Evolutionary conservation across 768 basidiomycete species (phyloP), one percentile per base, ranked within the genome.

Genomic region (Cytidiella melzeri): DNA sequence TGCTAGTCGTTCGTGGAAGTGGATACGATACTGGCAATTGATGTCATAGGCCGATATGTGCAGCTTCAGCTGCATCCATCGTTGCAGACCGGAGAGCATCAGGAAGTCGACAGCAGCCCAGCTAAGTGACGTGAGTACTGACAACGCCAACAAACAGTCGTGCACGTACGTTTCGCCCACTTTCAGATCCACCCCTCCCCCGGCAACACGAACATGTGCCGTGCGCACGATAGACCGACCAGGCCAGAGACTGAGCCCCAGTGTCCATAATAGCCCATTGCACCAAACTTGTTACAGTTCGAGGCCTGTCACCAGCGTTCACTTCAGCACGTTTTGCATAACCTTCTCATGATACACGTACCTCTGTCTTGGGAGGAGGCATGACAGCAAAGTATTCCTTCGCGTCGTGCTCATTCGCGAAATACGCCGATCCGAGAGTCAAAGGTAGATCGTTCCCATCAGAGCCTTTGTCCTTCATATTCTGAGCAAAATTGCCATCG

Each of bases 31-130:
- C 34, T 65, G 60, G 38, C 61, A 64, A 19, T 51, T 51, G 42
- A 64, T 64, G 51, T 64, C 64, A 43, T 65, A 65, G 5, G 28
- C 47, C 10, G 49, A 18, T 13, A 54, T 36, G 24, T 41, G 36
- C 43, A 58, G 24, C 39, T 11, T 5, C 15, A 55, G 39, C 21
- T 36, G 13, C 38, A 49, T 37, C 50, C 52, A 55, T 3, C 3
- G 41, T 25, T 48, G 51, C 15, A 58, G 45, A 2, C 45, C 55
- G 1, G 50, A 53, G 2, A 55, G 12, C 3, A 47, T 24, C 5
- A 45, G 51, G 15, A 52, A 50, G 36, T 58, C 53, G 12, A 53
- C 51, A 36, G 50, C 51, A 15, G 13, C 47, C 26, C 43, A 56
- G 20, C 57, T 57, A 41, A 5, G 9, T 13, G 19, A n/a, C 23